Conservation (phyloP, 2,329 filamentous ascomycete species). For the Trichoderma asperellum region DNA sequence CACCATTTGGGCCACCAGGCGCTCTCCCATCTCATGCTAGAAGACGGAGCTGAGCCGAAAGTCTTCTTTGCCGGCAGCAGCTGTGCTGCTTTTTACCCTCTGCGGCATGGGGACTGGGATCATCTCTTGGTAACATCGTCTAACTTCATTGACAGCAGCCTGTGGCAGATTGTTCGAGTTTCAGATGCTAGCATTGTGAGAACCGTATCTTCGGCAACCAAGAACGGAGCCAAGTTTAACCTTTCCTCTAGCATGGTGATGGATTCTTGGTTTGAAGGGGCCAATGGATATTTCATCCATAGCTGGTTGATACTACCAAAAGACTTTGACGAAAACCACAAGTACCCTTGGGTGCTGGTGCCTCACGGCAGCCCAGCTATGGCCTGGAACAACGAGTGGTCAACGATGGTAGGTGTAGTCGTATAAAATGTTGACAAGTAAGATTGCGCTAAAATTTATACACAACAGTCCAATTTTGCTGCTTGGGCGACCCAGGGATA, state of each 20-base stretch:
- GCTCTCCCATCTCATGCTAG: conserved; percentile 43
- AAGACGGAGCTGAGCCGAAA: conserved; percentile 36
- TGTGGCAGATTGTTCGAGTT: conserved; percentile 44
- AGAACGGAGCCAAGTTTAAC: conserved; percentile 40
- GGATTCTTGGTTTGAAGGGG: conserved; percentile 48
- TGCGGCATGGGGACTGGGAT: conserved; percentile 36
- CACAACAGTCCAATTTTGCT: conserved; percentile 53
- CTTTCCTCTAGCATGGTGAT: conserved; percentile 44
- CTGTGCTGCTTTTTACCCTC: conserved; percentile 37
- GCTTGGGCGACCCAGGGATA: conserved; percentile 66
- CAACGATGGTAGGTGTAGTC: conserved; percentile 43
- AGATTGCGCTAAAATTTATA: not conserved
- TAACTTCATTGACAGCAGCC: conserved; percentile 45
- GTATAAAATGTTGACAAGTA: not conserved
- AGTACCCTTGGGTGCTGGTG: conserved; percentile 45
- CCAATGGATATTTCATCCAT: conserved; percentile 43
- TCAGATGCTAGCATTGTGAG: conserved; percentile 32
- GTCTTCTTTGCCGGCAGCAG: conserved; percentile 37
- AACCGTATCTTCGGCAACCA: conserved; percentile 40
- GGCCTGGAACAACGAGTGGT: conserved; percentile 59
- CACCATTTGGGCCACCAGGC: conserved; percentile 41
- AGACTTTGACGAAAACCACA: conserved; percentile 42
- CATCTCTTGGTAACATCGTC: conserved; percentile 45
- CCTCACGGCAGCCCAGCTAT: conserved; percentile 49
- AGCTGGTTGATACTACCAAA: conserved; percentile 47